These are phyloP conservation scores for Diplodia mutila DNA, from an alignment of 2,329 filamentous ascomycete genomes.

Conservation along the genomic window DNA sequence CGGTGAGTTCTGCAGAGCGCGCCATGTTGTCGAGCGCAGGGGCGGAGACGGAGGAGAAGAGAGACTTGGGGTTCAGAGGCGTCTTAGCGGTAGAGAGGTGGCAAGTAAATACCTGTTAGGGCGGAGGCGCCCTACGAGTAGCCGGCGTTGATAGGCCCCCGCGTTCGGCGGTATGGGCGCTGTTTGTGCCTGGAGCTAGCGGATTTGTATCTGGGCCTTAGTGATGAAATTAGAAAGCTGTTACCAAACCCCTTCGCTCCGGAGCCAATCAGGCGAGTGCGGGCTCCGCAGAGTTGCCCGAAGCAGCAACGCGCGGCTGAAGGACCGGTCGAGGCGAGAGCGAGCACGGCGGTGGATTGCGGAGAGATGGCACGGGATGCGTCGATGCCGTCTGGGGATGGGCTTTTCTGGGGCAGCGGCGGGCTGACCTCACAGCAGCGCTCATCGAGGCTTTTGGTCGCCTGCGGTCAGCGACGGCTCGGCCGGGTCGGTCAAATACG, in stretches of 20 bases:
- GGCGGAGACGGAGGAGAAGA: constrained; percentile 1
- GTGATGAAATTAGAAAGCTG: constrained; percentile 26
- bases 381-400: not conserved
- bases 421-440: not conserved
- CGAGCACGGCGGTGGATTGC: not conserved
- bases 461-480: not conserved
- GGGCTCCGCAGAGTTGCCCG: constrained; percentile 12
- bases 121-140: not conserved
- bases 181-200: constrained; percentile 23
- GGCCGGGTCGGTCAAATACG: not conserved
- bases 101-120: constrained; percentile 21
- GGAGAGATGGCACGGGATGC: constrained; percentile 16
- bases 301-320: not conserved
- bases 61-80: not conserved
- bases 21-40: constrained; percentile 13
- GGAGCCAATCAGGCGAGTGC: not conserved
- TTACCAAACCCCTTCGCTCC: constrained; percentile 6
- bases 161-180: constrained; percentile 25
- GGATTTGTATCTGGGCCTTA: constrained; percentile 21
- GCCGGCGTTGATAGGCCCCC: constrained; percentile 18
- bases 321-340: not conserved
- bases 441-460: not conserved
- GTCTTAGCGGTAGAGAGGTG: not conserved
- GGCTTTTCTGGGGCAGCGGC: not conserved
- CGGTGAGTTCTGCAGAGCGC: constrained; percentile 20